Evolutionary conservation across 768 basidiomycete genomes (phyloP).

Genomic region (Hebeloma cylindrosporum): DNA sequence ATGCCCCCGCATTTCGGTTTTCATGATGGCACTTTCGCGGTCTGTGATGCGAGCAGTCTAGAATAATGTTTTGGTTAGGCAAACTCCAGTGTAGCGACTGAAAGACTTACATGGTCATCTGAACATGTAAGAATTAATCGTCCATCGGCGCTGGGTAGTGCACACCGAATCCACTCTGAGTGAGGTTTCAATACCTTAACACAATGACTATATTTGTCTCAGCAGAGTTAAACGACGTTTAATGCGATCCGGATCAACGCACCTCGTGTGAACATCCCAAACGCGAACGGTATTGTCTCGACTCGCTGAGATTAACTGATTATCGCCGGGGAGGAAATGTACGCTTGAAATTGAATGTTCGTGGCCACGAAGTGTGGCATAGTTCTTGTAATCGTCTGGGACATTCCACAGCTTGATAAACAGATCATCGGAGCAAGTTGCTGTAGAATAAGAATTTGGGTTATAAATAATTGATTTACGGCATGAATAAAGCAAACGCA

Average conservation of each 20-base stretch:
- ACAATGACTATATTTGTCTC: conserved; percentile 58
- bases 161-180: conserved; percentile 81
- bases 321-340: conserved; percentile 83
- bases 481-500: conserved; percentile 31
- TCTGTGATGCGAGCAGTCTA: conserved; percentile 26
- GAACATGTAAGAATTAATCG: conserved; percentile 76
- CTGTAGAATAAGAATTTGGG: conserved; percentile 33
- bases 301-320: conserved; percentile 82
- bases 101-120: conserved; percentile 73
- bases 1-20: conserved; percentile 83
- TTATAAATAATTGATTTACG: background rate
- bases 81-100: background rate
- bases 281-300: conserved; percentile 84
- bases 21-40: conserved; percentile 61
- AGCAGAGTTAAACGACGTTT: conserved; percentile 8
- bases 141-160: conserved; percentile 68
- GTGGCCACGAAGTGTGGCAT: conserved; percentile 84
- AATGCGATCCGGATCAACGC: conserved; percentile 27
- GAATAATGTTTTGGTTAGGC: background rate
- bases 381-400: conserved; percentile 86
- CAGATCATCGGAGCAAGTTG: conserved; percentile 78
- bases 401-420: conserved; percentile 94
- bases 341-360: conserved; percentile 90
- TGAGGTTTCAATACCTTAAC: conserved; percentile 51
- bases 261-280: conserved; percentile 88